phyloP scores from a whole-genome alignment of 2,329 filamentous ascomycete genomes.

The Bipolaris victoriae region DNA sequence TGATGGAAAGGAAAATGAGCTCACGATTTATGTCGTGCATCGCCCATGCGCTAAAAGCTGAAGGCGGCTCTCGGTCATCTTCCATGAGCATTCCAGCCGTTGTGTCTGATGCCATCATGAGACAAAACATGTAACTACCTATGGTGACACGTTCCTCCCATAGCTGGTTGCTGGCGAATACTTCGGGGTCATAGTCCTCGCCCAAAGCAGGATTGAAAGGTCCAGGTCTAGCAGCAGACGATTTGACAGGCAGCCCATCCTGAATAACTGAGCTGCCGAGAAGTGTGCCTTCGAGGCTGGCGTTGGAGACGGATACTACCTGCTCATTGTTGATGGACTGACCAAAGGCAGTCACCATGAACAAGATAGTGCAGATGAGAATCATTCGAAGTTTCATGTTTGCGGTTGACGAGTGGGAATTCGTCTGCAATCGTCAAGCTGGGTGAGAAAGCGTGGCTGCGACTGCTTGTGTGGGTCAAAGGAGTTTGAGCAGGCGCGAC shows the following conservation, averaged over 20 bases:
- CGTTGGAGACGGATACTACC: background rate
- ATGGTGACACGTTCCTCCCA: constrained; percentile 22
- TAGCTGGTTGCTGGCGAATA: constrained; percentile 9
- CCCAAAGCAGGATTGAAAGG: background rate
- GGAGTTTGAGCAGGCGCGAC: background rate
- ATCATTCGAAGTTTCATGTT: background rate
- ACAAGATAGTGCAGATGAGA: background rate
- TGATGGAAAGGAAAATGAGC: background rate
- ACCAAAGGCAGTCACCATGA: background rate
- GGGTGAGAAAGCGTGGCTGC: background rate
- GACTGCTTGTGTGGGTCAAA: background rate
- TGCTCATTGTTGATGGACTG: background rate
- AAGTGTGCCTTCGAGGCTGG: background rate
- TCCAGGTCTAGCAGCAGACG: background rate
- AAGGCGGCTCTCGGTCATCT: constrained; percentile 21
- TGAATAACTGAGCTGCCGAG: background rate
- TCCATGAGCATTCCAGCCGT: constrained; percentile 20
- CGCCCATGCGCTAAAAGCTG: constrained; percentile 25
- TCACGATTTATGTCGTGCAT: constrained; percentile 19
- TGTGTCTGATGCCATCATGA: constrained; percentile 26
- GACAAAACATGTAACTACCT: constrained; percentile 19
- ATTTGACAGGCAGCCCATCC: too few relatives aligned
- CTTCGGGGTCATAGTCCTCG: constrained; percentile 10
- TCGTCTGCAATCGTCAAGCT: background rate
- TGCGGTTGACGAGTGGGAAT: too few relatives aligned